phyloP scores from a whole-genome alignment of 225 moss, liverwort and hornwort genomes.

The Polytrichum commune region DNA sequence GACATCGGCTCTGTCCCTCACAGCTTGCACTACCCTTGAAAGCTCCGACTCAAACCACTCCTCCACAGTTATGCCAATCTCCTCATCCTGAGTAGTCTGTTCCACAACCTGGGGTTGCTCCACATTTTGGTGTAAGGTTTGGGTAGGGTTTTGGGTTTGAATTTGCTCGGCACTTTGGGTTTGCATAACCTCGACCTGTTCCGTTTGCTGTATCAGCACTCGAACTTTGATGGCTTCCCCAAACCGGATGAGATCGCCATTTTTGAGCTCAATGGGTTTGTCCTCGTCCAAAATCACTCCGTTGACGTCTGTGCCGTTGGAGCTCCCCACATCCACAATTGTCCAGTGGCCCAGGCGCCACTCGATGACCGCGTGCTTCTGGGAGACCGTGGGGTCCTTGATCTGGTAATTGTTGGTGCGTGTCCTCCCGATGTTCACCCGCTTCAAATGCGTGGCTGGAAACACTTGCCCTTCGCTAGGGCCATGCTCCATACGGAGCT shows the following conservation, averaged over 20 bases:
- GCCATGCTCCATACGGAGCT: conserved; percentile 48
- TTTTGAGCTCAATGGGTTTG: conserved; percentile 36
- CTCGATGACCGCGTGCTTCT: conserved; percentile 71
- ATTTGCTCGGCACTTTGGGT: too few relatives aligned
- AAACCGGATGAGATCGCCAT: conserved; percentile 59
- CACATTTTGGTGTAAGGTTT: background rate
- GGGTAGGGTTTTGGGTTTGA: too few relatives aligned
- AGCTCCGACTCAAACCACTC: conserved; percentile 56
- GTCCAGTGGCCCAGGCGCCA: conserved; percentile 61
- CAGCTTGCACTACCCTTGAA: conserved; percentile 19
- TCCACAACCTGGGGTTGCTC: conserved; percentile 2
- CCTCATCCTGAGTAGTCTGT: conserved; percentile 3
- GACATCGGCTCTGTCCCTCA: conserved; percentile 22
- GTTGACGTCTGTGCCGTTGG: conserved; percentile 74
- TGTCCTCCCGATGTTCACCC: conserved; percentile 66
- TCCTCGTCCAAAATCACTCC: conserved; percentile 40
- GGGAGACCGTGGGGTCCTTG: conserved; percentile 75
- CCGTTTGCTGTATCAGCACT: conserved; percentile 42
- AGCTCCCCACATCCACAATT: conserved; percentile 72
- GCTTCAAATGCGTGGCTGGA: conserved; percentile 35
- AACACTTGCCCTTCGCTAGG: conserved; percentile 44
- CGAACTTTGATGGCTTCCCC: conserved; percentile 57
- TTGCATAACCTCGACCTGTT: conserved; percentile 4
- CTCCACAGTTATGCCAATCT: conserved; percentile 38
- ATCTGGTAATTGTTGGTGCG: conserved; percentile 57